Base-by-base conservation (phyloP, 2,329 filamentous ascomycete species). In the Clonostachys byssicola region DNA sequence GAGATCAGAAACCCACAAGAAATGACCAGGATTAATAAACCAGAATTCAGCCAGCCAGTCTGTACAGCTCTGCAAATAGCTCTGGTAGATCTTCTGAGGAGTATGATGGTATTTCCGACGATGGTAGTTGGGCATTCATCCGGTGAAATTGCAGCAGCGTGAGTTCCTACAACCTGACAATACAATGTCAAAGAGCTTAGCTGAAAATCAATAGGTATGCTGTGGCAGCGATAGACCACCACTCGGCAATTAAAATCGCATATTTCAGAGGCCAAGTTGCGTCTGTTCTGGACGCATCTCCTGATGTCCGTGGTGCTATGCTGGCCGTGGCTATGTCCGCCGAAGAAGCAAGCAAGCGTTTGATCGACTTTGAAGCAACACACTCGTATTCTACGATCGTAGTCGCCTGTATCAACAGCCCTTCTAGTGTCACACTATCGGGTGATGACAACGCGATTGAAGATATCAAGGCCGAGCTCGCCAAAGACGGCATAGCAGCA, bases 101-200 rank as follows among this genome's bases (percentile, higher is more conserved):
- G 51, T 6, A 58, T 57, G 47, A 56, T 60, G 6, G 51, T 71
- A 20, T 36, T 18, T 6, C 62, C 65, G 1, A 42, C 51, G 14
- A 60, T 56, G 2, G 61, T 66, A 3, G 60, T 67, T 6, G 68
- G 68, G 3, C 69, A 72, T 47, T 68, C 65, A 0, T 60, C 54
- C 5, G 69, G 69, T 3, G 69, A 71, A 48, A 68, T 71, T 20
- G 64, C 63, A 1, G 68, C 68, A 3, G 68, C 68, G 4, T 71
- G 68, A 43, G 67, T 68, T 1, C 57, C 62, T 34, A 44, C 18
- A 20, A 20, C 18, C 18, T 20, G 18, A 20, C 18, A 20, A 20
- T 20, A 20, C 18, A 20, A 20, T 20, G 18, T 4, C 18, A 20
- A 20, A 20, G 18, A 20, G 18, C 18, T 5, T 20, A 20, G 18